Conservation (phyloP, 1,139 yeast genomes). For the Geotrichum macrosporum region DNA sequence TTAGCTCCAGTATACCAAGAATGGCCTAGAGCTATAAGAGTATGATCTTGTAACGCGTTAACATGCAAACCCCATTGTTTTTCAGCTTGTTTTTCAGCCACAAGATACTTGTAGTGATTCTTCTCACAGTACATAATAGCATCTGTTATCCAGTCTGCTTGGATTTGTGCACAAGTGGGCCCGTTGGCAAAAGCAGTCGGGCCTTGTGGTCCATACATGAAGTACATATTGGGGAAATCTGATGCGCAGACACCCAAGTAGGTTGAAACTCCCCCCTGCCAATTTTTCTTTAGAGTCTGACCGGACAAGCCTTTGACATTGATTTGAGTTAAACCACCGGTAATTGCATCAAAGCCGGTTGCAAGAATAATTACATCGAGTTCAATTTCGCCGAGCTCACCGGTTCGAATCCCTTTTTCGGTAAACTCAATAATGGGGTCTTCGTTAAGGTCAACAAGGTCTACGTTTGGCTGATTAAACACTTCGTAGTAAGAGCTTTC, state of each 20-base stretch:
- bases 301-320: constrained; percentile 29
- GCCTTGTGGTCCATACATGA: constrained; percentile 36
- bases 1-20: constrained; percentile 24
- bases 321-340: constrained; percentile 34
- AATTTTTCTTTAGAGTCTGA: constrained; percentile 28
- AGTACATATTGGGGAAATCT: constrained; percentile 35
- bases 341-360: constrained; percentile 37
- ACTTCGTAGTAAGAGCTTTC: constrained; percentile 33
- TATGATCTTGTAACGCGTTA: constrained; percentile 16
- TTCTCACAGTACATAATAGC: constrained; percentile 16
- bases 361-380: constrained; percentile 34
- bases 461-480: constrained; percentile 34
- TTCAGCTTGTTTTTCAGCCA: constrained; percentile 18
- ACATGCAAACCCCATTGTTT: constrained; percentile 14
- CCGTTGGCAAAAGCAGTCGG: constrained; percentile 37
- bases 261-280: constrained; percentile 31
- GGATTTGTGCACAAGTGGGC: constrained; percentile 23
- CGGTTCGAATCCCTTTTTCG: constrained; percentile 29
- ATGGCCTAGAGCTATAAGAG: constrained; percentile 15
- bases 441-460: constrained; percentile 31
- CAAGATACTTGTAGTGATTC: constrained; percentile 12
- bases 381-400: constrained; percentile 27
- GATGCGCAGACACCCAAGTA: constrained; percentile 31
- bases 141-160: constrained; percentile 21
- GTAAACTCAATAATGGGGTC: constrained; percentile 31